Evolutionary conservation across 345 rosid genomes (phyloP).

Genomic region (Eucalyptus cloeziana): DNA sequence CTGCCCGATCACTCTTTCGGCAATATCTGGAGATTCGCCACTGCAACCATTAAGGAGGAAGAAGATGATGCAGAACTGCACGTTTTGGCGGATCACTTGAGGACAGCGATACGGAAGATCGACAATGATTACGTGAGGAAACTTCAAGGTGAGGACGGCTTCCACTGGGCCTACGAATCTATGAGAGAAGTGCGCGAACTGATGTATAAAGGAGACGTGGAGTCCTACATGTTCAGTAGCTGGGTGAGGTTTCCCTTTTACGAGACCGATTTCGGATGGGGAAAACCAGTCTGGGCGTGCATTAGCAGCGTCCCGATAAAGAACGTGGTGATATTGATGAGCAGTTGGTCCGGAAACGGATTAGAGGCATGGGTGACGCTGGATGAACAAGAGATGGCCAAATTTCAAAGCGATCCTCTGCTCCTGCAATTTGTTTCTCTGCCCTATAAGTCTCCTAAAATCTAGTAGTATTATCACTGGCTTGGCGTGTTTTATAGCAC

Average conservation of each 20-base stretch:
- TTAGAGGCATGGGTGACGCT: conserved; percentile 4
- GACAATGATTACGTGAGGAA: not conserved
- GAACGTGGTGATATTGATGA: not conserved
- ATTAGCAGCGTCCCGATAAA: not conserved
- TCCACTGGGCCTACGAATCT: not conserved
- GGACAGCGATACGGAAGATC: not conserved
- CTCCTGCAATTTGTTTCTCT: not conserved
- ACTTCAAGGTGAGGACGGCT: not conserved
- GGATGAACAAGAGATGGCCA: conserved; percentile 10
- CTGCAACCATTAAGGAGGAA: not conserved
- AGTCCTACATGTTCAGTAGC: not conserved
- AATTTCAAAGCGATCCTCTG: conserved; percentile 5
- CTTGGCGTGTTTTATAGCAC: not conserved
- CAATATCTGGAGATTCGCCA: not conserved
- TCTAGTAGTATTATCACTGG: not conserved
- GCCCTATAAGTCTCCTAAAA: not conserved
- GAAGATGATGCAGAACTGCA: not conserved
- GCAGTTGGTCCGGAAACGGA: conserved; percentile 3
- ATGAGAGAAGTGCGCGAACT: not conserved
- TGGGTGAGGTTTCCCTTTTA: not conserved
- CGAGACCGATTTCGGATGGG: conserved; percentile 1
- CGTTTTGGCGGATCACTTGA: not conserved
- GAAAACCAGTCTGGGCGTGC: not conserved
- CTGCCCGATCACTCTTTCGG: not conserved
- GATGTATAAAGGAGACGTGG: not conserved